A percentile compares a stretch with the other conserved stretches of the same genome.
Evolutionary conservation across 129 eudicot species (phyloP).

Genomic region (Mikania micrantha): DNA sequence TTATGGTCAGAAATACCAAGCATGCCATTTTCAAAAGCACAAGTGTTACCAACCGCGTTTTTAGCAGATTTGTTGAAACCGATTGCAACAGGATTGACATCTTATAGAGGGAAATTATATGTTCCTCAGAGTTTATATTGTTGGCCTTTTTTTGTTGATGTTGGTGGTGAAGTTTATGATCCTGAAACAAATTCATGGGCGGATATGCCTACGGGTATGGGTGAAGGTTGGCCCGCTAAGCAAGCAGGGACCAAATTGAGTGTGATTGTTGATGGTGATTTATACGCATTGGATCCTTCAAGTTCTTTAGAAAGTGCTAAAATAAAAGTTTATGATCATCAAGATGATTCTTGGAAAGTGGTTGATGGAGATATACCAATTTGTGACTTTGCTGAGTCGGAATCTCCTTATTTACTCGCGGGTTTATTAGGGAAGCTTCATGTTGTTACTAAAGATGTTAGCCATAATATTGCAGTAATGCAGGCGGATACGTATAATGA

Average conservation of each 20-base stretch:
- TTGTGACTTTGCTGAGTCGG: slow-evolving; percentile 65
- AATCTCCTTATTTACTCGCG: slow-evolving; percentile 82
- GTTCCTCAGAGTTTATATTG: slow-evolving; percentile 95
- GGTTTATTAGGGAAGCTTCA: slow-evolving; percentile 76
- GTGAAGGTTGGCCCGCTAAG: slow-evolving; percentile 99
- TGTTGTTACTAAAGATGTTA: slow-evolving; percentile 77
- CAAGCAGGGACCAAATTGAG: slow-evolving; percentile 98
- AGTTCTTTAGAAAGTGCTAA: slow-evolving; percentile 77
- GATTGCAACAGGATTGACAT: slow-evolving; percentile 91
- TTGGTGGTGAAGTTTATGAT: slow-evolving; percentile 96
- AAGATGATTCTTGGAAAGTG: slow-evolving; percentile 83
- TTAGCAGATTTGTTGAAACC: slow-evolving; percentile 93
- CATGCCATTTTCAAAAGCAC: slow-evolving; percentile 98
- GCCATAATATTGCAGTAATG: slow-evolving; percentile 63
- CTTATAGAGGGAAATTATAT: slow-evolving; percentile 78
- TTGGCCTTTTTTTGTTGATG: slow-evolving; percentile 99
- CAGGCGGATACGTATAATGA: slow-evolving; percentile 47
- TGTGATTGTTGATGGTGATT: slow-evolving; percentile 80
- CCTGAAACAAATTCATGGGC: slow-evolving; percentile 78
- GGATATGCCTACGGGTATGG: slow-evolving; percentile 98
- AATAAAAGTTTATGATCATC: slow-evolving; percentile 68
- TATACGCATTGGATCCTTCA: slow-evolving; percentile 85
- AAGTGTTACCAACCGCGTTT: slow-evolving; percentile 86
- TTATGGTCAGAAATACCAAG: slow-evolving; percentile 78
- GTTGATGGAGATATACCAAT: slow-evolving; percentile 78